Evolutionary conservation across 768 basidiomycete species (phyloP), one percentile per base, ranked within the genome.

Genomic region (Xerocomellus intermedius): DNA sequence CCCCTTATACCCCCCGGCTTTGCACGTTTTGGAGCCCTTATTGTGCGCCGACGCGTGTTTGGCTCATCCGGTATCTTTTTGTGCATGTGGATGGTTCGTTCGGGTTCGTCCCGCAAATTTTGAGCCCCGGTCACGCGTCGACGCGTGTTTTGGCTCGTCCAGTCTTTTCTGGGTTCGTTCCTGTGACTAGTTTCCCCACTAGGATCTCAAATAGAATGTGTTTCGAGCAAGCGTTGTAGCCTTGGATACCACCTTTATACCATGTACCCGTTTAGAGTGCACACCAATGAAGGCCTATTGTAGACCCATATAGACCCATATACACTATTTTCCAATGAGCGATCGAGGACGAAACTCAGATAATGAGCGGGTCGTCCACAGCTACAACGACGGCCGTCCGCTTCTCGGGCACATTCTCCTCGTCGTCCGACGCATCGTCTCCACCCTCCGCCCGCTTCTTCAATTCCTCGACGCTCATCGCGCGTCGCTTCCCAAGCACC

Each of bases 401-500:
- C 47, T 48, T 50, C 12, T 50, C 46, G 2, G n/a, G 2, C 8
- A 22, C 39, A 8, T 36, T 8, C 17, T 39, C 51, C 35, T 48
- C 61, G 21, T 57, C 57, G 21, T 57, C 57, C 22, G 42, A 52
- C 8, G 14, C 33, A 13, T 42, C 48, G 4, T 21, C 21, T n/a
- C 39, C 22, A 8, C 26, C 28, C 7, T 26, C 48, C 26, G 13
- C 42, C 17, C 35, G 41, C 17, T 3, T 43, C 50, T 63, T 71
- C 38, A 74, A 54, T 26, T 60, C 69, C 10, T 60, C 69, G 0
- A 76, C 48, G 19, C 65, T 53, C 47, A 22, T 28, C 8, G 70
- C 71, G 1, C 64, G 57, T 21, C 60, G 64, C 36, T 39, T 46
- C 24, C 65, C 57, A 1, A 70, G 59, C 19, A 73, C 56, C 42